Percentiles rank a stretch among this genome's conserved stretches.
These are phyloP conservation scores for Aspergillus asperescens DNA, from an alignment of 495 filamentous ascomycete species.

Conservation along the genomic window DNA sequence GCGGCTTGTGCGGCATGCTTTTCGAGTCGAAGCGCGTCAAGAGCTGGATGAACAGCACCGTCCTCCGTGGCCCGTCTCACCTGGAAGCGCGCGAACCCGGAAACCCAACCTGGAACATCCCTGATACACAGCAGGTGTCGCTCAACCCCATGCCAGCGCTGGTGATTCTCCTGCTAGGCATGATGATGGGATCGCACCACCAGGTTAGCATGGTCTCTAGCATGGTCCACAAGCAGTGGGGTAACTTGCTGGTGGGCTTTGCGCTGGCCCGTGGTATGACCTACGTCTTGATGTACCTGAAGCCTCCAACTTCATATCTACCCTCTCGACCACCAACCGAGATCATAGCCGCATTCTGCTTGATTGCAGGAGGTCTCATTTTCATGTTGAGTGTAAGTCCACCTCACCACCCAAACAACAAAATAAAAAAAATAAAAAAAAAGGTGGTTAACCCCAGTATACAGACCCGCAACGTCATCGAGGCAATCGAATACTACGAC, in stretches of 20 bases:
- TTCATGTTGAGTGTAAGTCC: slow-evolving; percentile 86
- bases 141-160: slow-evolving; percentile 88
- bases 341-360: slow-evolving; percentile 76
- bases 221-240: slow-evolving; percentile 96
- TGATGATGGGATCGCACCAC: slow-evolving; percentile 94
- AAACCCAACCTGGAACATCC: slow-evolving; percentile 51
- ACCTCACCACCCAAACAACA: neutral
- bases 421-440: neutral
- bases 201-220: slow-evolving; percentile 78
- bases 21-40: slow-evolving; percentile 73
- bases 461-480: slow-evolving; percentile 65
- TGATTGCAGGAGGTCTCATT: slow-evolving; percentile 79
- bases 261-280: slow-evolving; percentile 72
- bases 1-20: slow-evolving; percentile 93
- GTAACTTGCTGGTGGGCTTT: slow-evolving; percentile 75
- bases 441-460: neutral
- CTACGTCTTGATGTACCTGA: slow-evolving; percentile 73
- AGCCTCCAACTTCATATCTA: slow-evolving; percentile 77
- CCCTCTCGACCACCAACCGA: slow-evolving; percentile 90
- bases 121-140: slow-evolving; percentile 66
- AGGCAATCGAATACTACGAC: slow-evolving; percentile 68
- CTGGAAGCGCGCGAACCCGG: slow-evolving; percentile 32
- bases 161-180: slow-evolving; percentile 76
- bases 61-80: slow-evolving; percentile 37
- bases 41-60: slow-evolving; percentile 62